These are phyloP conservation scores for Ceratocystis harringtonii DNA, from an alignment of 2,329 filamentous ascomycete species.

Conservation along the genomic window DNA sequence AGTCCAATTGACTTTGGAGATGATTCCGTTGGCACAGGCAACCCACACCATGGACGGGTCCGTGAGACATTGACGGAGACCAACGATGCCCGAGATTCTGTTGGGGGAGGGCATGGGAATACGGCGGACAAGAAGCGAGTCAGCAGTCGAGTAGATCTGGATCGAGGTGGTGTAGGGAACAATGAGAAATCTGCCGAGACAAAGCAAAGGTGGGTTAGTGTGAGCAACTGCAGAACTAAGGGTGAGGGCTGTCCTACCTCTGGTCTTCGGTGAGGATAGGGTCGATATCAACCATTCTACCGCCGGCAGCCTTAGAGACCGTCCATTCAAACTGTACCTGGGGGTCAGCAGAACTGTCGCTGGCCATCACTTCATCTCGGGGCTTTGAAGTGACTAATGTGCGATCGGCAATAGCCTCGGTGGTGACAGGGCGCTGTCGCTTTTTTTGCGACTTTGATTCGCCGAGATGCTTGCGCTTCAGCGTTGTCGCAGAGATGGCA, in stretches of 20 bases:
- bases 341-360: neutral
- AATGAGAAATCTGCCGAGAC: slow-evolving; percentile 47
- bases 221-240: neutral
- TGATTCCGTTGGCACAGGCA: slow-evolving; percentile 40
- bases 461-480: slow-evolving; percentile 17
- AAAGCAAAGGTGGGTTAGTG: neutral
- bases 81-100: slow-evolving; percentile 25
- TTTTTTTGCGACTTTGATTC: slow-evolving; percentile 15
- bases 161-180: slow-evolving; percentile 59
- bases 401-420: slow-evolving; percentile 13
- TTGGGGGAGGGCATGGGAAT: slow-evolving; percentile 37
- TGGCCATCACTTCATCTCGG: neutral
- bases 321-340: slow-evolving; percentile 34
- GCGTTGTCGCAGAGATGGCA: slow-evolving; percentile 8
- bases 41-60: slow-evolving; percentile 41
- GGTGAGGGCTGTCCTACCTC: slow-evolving; percentile 22
- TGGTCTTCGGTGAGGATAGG: slow-evolving; percentile 47
- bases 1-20: slow-evolving; percentile 46
- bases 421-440: slow-evolving; percentile 5
- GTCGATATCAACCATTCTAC: slow-evolving; percentile 49
- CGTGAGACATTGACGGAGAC: slow-evolving; percentile 27
- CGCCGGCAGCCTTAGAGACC: slow-evolving; percentile 49
- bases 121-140: slow-evolving; percentile 64
- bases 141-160: slow-evolving; percentile 65
- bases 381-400: slow-evolving; percentile 10